phyloP scores from a whole-genome alignment of 2,329 filamentous ascomycete species.

The Botrytis cinerea region DNA sequence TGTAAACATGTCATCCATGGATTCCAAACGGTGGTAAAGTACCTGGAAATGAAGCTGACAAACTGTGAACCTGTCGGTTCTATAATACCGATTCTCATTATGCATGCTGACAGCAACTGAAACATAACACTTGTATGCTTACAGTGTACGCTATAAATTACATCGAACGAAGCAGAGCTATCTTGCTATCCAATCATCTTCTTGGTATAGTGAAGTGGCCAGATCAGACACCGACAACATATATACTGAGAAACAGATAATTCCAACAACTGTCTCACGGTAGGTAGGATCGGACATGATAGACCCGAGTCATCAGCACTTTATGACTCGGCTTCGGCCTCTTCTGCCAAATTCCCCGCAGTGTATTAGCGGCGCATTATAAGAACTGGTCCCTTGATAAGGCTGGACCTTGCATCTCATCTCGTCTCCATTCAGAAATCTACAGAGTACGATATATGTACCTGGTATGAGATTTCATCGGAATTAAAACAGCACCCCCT shows the following conservation, averaged over 20 bases:
- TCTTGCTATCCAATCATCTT: neutral
- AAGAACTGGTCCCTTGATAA: neutral
- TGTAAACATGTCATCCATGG: neutral
- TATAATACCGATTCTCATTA: neutral
- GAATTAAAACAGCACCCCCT: neutral
- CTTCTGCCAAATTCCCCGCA: neutral
- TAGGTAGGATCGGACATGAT: neutral
- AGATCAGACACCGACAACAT: neutral
- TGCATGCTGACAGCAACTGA: conserved; percentile 9
- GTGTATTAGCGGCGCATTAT: neutral
- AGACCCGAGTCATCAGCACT: conserved; percentile 11
- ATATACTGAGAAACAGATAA: neutral
- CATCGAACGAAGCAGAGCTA: neutral
- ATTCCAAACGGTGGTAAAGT: neutral
- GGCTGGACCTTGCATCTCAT: neutral
- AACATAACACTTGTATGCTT: conserved; percentile 5
- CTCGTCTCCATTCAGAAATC: neutral
- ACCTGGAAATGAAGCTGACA: neutral
- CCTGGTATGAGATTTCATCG: neutral
- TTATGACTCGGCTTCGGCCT: neutral
- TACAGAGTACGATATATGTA: neutral
- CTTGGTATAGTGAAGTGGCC: neutral
- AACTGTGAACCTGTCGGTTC: neutral
- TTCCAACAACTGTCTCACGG: neutral
- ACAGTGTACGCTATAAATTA: neutral